Evolutionary conservation across 495 filamentous ascomycete genomes (phyloP), one percentile per base, ranked within the genome.

Genomic region (Penicillium bovifimosum): DNA sequence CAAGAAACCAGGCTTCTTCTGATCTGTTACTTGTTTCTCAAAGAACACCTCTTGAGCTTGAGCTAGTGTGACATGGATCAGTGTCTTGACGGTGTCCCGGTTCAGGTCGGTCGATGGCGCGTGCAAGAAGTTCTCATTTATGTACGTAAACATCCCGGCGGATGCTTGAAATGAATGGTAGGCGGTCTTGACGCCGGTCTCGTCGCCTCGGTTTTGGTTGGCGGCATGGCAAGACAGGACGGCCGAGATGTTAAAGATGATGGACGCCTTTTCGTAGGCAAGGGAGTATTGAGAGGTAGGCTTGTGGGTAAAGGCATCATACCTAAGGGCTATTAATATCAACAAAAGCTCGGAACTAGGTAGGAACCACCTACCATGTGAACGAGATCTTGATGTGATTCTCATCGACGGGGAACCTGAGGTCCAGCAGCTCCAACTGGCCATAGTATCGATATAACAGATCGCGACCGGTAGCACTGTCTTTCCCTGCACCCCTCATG

Each of bases 201-300:
- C 95, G 62, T 97, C 91, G 52, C 85, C 87, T 17, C 95, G 86
- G 53, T 91, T 88, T 67, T 97, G 93, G 66, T 90, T 79, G 50
- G 93, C 93, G 41, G 91, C 93, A 76, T 98, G 91, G 61, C 92
- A 96, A 16, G 91, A 97, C 14, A 97, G 77, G 7, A 97, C 91
- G 53, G 93, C 95, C 17, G 93, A 95, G 64, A 98, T 97, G 70
- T 98, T 98, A 81, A 98, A 98, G 60, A 98, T 96, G 66, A 98
- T 95, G 50, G 95, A 97, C 16, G 93, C 93, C 70, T 98, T 98
- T 70, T 98, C 93, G 70, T 91, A 98, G 29, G 93, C 93, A 28
- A 97, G 80, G 28, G 91, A 96, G 72, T 95, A 96, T 66, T 98
- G 93, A 9, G 92, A 83, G 2, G 95, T 97, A 13, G 88, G 79